Evolutionary conservation across 768 basidiomycete species (phyloP), one percentile per base, ranked within the genome.

Genomic region (Gloeostereum incarnatum): DNA sequence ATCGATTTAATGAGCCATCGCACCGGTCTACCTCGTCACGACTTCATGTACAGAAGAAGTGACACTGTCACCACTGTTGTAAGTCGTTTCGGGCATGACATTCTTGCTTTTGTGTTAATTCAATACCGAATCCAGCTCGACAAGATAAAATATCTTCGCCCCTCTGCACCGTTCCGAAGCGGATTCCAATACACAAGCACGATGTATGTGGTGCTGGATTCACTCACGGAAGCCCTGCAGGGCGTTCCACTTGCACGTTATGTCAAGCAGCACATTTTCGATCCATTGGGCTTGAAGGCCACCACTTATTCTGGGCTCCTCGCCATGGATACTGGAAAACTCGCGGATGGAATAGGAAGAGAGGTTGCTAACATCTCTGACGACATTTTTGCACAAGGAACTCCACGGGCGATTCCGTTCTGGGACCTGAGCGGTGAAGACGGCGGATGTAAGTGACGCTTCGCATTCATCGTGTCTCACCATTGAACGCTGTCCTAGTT

Each of bases 201-300:
- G 29, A 52, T 54, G 55, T 61, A 61, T 22, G 43, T 39, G 2
- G 34, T 53, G 2, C 35, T 61, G 10, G 56, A 57, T 0, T 54
- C 53, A 35, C 39, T 62, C 14, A 58, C 55, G 1, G 49, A 56
- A 1, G 39, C 39, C 1, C 45, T 59, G 21, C 44, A 53, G 6
- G 52, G 52, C 3, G 45, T 46, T 1, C 44, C 53, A 4, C 49
- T 57, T 30, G 48, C 54, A 7, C 47, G 46, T 13, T 59, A 56
- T 47, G 57, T 59, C 30, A 50, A 55, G 31, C 44, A 57, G 17
- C 46, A 56, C 29, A 57, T 61, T 16, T 49, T 61, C 7, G 50
- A 51, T 4, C 51, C 50, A 8, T 49, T 60, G 1, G 53, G 55
- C 1, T 38, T 61, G 43, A 46, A 40, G 1, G 48, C 51, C 7